Base-by-base conservation (phyloP, 306 rosid genomes). In the Biancaea sappan region DNA sequence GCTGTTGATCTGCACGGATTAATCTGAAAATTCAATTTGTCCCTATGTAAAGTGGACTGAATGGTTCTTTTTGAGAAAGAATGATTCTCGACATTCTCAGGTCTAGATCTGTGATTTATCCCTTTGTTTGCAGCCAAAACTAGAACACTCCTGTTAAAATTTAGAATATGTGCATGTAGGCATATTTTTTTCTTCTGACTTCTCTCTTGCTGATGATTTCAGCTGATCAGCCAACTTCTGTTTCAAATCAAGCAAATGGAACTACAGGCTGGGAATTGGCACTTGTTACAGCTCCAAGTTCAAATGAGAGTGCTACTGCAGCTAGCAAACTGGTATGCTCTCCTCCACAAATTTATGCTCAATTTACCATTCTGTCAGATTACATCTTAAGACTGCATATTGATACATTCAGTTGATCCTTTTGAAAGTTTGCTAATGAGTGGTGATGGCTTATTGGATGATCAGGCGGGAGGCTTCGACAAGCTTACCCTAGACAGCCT, bases 181-280 rank as follows among this genome's bases (percentile, higher is more conserved):
- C 31, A 12, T 60, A 48, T 47, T 22, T 60, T 32, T 46, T 66
- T 25, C 40, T 22, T 60, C 46, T 56, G 67, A 73, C 72, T 21
- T 60, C 64, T 57, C 54, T n/a, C 13, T 59, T 60, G 28, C 66
- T 73, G 82, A 54, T 81, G 72, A 81, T 81, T 66, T 73, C 91
- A 90, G 92, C 85, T 41, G 90, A 87, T 52, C 96, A 87, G 81
- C 88, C 90, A 73, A 71, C 88, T 31, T 64, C 86, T 14, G 93
- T 85, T 87, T 64, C 87, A 78, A 86, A 70, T 82, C 92, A 80
- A 26, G 86, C 86, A 68, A 84, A 87, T 69, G 93, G 97, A 83
- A 67, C 86, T 58, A 83, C 93, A 53, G 99, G 99, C 71, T 95
- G 99, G 99, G 99, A 95, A 84, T 81, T 95, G 83, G 98, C 99